phyloP scores from a whole-genome alignment of 2,329 filamentous ascomycete genomes.

The Monosporascus cannonballus region DNA sequence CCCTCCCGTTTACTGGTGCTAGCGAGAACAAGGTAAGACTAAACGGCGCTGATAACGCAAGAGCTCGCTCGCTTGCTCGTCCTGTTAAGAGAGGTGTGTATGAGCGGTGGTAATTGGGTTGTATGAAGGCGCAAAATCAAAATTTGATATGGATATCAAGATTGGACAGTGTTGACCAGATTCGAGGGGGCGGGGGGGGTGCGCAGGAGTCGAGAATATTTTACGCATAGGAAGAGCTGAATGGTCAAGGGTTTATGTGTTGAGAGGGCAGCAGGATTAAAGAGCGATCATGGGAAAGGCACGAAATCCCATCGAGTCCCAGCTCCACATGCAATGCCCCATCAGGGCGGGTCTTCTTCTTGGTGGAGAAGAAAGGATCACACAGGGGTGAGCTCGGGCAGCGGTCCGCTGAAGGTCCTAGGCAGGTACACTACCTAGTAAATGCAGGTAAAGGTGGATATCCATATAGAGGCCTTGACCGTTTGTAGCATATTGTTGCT shows the following conservation, averaged over 20 bases:
- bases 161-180: neutral
- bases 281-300: constrained; percentile 26
- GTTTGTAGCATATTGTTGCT: too few relatives aligned
- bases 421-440: too few relatives aligned
- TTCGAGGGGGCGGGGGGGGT: neutral
- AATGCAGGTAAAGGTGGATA: too few relatives aligned
- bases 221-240: neutral
- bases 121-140: too few relatives aligned
- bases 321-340: constrained; percentile 11
- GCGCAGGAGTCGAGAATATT: neutral
- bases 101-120: too few relatives aligned
- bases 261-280: constrained; percentile 13
- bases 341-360: constrained; percentile 6
- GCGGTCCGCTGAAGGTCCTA: constrained; percentile 1
- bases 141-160: neutral
- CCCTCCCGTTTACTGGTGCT: neutral
- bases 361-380: constrained; percentile 7
- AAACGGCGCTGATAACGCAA: neutral
- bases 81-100: too few relatives aligned
- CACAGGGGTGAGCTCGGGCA: constrained; percentile 6
- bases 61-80: too few relatives aligned
- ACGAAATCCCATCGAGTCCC: constrained; percentile 24
- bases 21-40: neutral
- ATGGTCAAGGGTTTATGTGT: neutral
- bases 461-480: too few relatives aligned